Conservation (phyloP, 2,329 filamentous ascomycete species). For the Hirsutella minnesotensis region DNA sequence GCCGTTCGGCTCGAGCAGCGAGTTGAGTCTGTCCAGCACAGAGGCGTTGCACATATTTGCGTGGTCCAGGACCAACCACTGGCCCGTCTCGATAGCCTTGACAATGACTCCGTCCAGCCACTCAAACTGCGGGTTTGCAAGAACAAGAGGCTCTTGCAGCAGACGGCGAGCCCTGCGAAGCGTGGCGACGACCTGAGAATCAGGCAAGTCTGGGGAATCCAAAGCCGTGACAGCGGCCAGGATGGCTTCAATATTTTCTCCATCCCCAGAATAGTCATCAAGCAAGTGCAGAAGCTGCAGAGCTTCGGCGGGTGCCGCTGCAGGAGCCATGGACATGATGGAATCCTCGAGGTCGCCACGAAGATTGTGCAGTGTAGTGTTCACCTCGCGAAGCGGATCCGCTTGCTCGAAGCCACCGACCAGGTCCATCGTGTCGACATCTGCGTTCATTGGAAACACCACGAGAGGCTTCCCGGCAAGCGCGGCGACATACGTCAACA, state of each 20-base stretch:
- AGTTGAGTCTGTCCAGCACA: conserved; percentile 88
- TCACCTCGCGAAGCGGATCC: conserved; percentile 64
- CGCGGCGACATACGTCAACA: conserved; percentile 72
- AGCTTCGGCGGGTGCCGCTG: conserved; percentile 31
- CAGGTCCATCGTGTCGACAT: conserved; percentile 93
- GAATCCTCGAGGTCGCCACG: conserved; percentile 38
- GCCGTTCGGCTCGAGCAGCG: conserved; percentile 81
- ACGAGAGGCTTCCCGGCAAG: conserved; percentile 64
- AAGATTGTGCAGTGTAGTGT: conserved; percentile 39
- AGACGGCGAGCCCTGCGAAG: conserved; percentile 37
- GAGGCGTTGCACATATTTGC: conserved; percentile 94
- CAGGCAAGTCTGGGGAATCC: conserved; percentile 25
- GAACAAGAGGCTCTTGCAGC: conserved; percentile 38
- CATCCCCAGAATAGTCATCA: conserved; percentile 27
- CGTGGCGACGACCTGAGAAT: conserved; percentile 33
- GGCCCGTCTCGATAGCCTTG: conserved; percentile 70
- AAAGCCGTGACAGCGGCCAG: conserved; percentile 26
- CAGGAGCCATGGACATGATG: conserved; percentile 35
- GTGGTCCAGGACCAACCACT: conserved; percentile 93
- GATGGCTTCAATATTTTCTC: conserved; percentile 24
- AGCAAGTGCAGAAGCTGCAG: conserved; percentile 40
- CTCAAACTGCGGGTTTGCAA: conserved; percentile 74
- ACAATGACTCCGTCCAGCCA: conserved; percentile 94
- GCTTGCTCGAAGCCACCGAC: conserved; percentile 95
- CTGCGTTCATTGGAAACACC: conserved; percentile 82